Conservation (phyloP, 1,284 basidiomycete genomes). For the Cryptococcus jaspeensis region DNA sequence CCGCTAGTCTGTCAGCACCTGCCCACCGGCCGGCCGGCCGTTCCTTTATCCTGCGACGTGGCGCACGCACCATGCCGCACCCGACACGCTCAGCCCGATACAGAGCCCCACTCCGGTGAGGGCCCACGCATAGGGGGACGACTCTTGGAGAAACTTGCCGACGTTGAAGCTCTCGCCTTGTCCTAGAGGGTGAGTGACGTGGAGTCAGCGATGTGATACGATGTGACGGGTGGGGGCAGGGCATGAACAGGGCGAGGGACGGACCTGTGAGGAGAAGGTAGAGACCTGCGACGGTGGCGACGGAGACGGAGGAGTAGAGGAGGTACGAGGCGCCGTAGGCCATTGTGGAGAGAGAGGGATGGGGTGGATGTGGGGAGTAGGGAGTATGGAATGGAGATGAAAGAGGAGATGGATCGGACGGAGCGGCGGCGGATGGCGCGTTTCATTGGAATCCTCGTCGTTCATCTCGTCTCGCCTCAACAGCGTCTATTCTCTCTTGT, state of each 20-base stretch:
- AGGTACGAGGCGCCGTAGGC: slow-evolving; percentile 25
- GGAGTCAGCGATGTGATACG: slow-evolving; percentile 77
- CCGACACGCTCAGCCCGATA: slow-evolving; percentile 88
- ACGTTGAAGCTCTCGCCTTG: slow-evolving; percentile 89
- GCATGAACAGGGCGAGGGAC: slow-evolving; percentile 22
- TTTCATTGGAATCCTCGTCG: too few species aligned
- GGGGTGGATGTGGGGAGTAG: background rate
- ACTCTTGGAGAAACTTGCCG: slow-evolving; percentile 87
- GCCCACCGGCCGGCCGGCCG: background rate
- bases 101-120: slow-evolving; percentile 87
- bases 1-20: background rate
- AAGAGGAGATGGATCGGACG: slow-evolving; percentile 1
- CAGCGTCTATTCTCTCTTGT: too few species aligned
- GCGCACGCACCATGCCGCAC: slow-evolving; percentile 83
- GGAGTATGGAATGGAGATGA: background rate
- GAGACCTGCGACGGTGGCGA: slow-evolving; percentile 66
- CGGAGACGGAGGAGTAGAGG: slow-evolving; percentile 51
- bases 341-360: slow-evolving; percentile 14
- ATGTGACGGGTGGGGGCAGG: slow-evolving; percentile 43
- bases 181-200: slow-evolving; percentile 71
- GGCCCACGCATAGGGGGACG: slow-evolving; percentile 91
- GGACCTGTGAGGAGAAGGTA: slow-evolving; percentile 84
- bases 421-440: background rate
- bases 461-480: too few species aligned
- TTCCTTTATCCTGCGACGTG: background rate